phyloP scores from a whole-genome alignment of 106 monocot species.

The Alisma plantagoaquatica region DNA sequence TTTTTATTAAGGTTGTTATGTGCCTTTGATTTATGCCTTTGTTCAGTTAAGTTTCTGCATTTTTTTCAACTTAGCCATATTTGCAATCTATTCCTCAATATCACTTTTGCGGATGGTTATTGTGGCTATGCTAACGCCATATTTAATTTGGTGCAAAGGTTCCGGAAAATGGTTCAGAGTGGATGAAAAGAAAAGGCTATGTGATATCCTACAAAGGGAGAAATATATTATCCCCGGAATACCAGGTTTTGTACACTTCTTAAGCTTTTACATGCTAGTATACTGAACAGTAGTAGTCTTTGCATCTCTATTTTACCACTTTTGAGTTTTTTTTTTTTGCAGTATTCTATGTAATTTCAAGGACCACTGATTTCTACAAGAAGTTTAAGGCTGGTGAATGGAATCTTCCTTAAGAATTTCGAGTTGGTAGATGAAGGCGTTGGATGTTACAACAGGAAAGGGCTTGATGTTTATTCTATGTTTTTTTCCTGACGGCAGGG shows the following conservation, averaged over 20 bases:
- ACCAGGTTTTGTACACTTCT: constrained; percentile 55
- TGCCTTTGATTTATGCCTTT: not conserved
- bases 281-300: too few species aligned
- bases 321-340: constrained; percentile 15
- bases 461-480: too few species aligned
- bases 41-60: not conserved
- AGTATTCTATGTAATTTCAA: constrained; percentile 71
- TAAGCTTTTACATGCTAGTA: too few species aligned
- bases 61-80: not conserved
- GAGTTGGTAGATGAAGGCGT: too few species aligned
- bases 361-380: constrained; percentile 45
- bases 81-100: too few species aligned
- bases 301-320: too few species aligned
- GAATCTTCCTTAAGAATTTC: constrained; percentile 30
- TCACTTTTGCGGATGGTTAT: too few species aligned
- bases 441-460: too few species aligned
- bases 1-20: too few species aligned
- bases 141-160: constrained; percentile 11
- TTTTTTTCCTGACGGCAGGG: too few species aligned
- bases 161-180: constrained; percentile 51
- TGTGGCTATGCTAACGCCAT: not conserved
- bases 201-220: constrained; percentile 33
- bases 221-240: constrained; percentile 60
- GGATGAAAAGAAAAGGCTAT: constrained; percentile 57
- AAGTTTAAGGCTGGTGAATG: constrained; percentile 60